A percentile compares a stretch with the other conserved stretches of the same genome.
Evolutionary conservation across 371 early-diverging fungal species (phyloP).

Genomic region (Gilbertella persicaria): DNA sequence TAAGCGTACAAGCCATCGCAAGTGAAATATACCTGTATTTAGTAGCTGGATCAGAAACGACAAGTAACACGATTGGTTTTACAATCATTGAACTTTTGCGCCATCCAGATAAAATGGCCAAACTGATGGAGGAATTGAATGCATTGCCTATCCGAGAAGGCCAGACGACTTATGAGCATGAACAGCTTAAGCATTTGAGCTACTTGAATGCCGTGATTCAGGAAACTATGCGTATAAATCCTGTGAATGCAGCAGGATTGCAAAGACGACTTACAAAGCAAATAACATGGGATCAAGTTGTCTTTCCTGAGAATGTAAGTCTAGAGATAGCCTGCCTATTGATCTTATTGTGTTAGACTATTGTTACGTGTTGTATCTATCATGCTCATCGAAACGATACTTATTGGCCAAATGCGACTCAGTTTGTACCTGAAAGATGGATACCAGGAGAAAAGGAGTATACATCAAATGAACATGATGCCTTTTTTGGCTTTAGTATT

Average conservation of each 20-base stretch:
- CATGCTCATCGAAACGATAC: conserved; percentile 18
- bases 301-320: too few species aligned
- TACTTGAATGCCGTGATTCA: conserved; percentile 41
- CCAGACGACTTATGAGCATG: conserved; percentile 20
- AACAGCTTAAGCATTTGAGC: conserved; percentile 29
- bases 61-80: conserved; percentile 33
- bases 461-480: conserved; percentile 19
- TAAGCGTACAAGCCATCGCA: conserved; percentile 26
- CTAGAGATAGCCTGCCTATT: too few species aligned
- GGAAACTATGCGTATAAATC: conserved; percentile 37
- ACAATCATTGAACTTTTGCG: conserved; percentile 27
- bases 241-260: conserved; percentile 23
- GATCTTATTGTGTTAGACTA: too few species aligned
- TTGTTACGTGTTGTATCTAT: too few species aligned
- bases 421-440: conserved; percentile 33
- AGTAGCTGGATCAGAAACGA: conserved; percentile 42
- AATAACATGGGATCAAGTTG: conserved; percentile 16
- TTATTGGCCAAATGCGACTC: conserved; percentile 23
- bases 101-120: conserved; percentile 19
- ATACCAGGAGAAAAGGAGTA: background rate
- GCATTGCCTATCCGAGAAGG: conserved; percentile 1
- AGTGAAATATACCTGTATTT: conserved; percentile 29
- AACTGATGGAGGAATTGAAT: conserved; percentile 29
- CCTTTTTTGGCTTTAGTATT: conserved; percentile 36
- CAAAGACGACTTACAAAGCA: too few species aligned